Evolutionary conservation across 202 grass and related monocot genomes (phyloP), one percentile per base, ranked within the genome.

Genomic region (Dendrocalamus latiflorus): DNA sequence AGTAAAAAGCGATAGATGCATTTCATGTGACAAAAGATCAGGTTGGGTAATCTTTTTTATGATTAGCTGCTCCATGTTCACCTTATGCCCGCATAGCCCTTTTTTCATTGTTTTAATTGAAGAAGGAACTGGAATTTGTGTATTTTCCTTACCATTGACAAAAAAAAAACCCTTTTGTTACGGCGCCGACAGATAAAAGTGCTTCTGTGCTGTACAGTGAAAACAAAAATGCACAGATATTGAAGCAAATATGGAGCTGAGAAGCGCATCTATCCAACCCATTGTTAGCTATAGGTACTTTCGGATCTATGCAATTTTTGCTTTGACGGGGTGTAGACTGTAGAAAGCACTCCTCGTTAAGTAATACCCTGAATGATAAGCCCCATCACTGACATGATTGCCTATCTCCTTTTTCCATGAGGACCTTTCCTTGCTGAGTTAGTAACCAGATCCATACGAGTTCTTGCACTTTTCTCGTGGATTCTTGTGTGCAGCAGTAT

Each of bases 21-120:
- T 76, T 75, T 78, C 88, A 83, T 83, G 72, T 78, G 83, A 73
- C 80, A 42, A 82, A 83, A 68, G 20, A 62, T 83, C 73, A 78
- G 50, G 1, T 75, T 44, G 44, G 59, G 59, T 75, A 37, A 44
- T 74, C 70, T 15, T 70, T 88, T 60, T 81, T 36, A 74, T 84
- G 42, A 57, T 20, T 26, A 43, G 58, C 44, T 51, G 60, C 69
- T 74, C 57, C 68, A 57, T 84, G 38, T 78, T 77, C 68, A 68
- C 45, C 22, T 75, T 74, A 45, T 18, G 14, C 47, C 41, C 79
- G 81, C 7, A 39, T 80, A 60, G 24, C 11, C 17, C 17, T 6
- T 36, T 72, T 49, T 65, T 8, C 1, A 15, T 41, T 34, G 6
- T 33, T 75, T n/a, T 5, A 89, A 16, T 4, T 54, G 9, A 81